Conservation (phyloP, 768 basidiomycete genomes). For the Phallus indusiatus region DNA sequence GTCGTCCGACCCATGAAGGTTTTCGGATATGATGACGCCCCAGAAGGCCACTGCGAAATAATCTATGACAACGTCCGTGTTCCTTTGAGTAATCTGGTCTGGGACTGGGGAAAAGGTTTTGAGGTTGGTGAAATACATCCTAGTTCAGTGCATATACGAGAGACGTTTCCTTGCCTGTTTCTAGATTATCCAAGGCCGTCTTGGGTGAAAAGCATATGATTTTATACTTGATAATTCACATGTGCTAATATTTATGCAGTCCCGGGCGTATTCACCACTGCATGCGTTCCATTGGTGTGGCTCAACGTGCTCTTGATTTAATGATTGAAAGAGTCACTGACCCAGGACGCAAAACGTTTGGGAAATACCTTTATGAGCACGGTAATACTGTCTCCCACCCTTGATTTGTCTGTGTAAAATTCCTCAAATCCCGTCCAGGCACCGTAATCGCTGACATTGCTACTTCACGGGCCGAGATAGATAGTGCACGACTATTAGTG, state of each 20-base stretch:
- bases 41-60: slow-evolving; percentile 94
- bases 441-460: slow-evolving; percentile 89
- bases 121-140: slow-evolving; percentile 40
- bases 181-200: slow-evolving; percentile 91
- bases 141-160: background rate
- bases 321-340: slow-evolving; percentile 93
- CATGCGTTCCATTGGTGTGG: slow-evolving; percentile 93
- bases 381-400: slow-evolving; percentile 40
- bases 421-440: slow-evolving; percentile 31
- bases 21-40: slow-evolving; percentile 91
- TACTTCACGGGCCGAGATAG: slow-evolving; percentile 87
- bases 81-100: slow-evolving; percentile 69
- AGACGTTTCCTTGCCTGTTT: background rate
- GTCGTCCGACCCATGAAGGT: slow-evolving; percentile 89
- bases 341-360: slow-evolving; percentile 84
- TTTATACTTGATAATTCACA: background rate
- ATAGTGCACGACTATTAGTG: slow-evolving; percentile 78
- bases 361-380: slow-evolving; percentile 84
- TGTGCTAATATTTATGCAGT: slow-evolving; percentile 27
- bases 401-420: background rate
- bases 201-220: slow-evolving; percentile 49
- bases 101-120: slow-evolving; percentile 93
- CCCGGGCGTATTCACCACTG: slow-evolving; percentile 97
- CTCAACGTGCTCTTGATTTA: slow-evolving; percentile 73
- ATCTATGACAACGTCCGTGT: slow-evolving; percentile 92